Conservation (phyloP, 83 land plant species). For the Thuja plicata region DNA sequence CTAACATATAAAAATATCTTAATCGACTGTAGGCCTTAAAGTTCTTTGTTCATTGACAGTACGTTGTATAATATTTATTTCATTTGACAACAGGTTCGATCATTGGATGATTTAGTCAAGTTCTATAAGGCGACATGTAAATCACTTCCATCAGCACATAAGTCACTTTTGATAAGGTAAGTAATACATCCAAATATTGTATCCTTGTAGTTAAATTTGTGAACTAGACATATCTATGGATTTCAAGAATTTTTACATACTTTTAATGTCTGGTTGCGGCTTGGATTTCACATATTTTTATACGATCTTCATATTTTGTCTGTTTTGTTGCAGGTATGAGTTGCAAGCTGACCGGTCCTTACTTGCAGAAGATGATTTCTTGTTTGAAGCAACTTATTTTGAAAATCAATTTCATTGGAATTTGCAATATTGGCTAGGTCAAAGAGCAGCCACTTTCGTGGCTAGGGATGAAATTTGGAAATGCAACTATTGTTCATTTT, state of each 20-base stretch:
- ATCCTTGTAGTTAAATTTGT: neutral
- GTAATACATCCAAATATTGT: neutral
- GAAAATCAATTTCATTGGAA: constrained; percentile 16
- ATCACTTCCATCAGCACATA: constrained; percentile 11
- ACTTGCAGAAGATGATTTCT: constrained; percentile 28
- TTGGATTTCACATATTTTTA: neutral
- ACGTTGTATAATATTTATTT: neutral
- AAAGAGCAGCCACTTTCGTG: constrained; percentile 17
- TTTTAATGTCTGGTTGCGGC: neutral
- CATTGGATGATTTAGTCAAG: neutral
- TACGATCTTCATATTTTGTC: neutral
- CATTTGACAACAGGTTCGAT: neutral
- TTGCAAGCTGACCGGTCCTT: constrained; percentile 24
- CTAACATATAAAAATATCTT: neutral
- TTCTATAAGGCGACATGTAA: neutral
- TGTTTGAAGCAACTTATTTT: neutral
- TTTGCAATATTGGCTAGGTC: constrained; percentile 25
- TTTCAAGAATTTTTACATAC: neutral
- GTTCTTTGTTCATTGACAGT: neutral
- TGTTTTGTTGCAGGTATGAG: constrained; percentile 18
- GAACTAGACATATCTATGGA: neutral
- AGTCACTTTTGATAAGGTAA: constrained; percentile 11
- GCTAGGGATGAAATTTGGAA: constrained; percentile 17
- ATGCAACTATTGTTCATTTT: constrained; percentile 23
- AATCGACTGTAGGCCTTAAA: neutral